Evolutionary conservation across 2,329 filamentous ascomycete species (phyloP).

Genomic region (Raffaelea arxii): DNA sequence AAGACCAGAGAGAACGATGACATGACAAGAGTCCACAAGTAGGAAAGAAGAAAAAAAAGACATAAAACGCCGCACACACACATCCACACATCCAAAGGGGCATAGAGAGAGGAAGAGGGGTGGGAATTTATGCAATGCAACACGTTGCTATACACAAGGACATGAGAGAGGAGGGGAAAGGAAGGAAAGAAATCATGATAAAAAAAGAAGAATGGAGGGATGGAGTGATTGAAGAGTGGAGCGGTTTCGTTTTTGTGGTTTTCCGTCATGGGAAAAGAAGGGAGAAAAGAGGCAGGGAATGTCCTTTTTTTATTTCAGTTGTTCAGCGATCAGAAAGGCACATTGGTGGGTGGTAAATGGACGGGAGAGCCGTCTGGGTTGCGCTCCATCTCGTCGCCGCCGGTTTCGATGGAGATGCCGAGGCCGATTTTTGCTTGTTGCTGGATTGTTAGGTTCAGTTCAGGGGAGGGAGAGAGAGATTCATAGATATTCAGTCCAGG

Average conservation of each 20-base stretch:
- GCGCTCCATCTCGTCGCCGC: slow-evolving; percentile 76
- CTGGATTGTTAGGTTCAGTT: slow-evolving; percentile 38
- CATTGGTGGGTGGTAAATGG: slow-evolving; percentile 42
- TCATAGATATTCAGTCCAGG: neutral
- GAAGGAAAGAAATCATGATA: neutral
- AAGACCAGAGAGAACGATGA: neutral
- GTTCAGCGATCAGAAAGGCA: slow-evolving; percentile 50
- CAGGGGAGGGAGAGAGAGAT: neutral
- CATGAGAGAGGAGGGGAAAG: neutral
- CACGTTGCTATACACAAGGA: too few relatives aligned
- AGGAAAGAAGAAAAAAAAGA: neutral
- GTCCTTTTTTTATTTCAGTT: neutral
- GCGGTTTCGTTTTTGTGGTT: neutral
- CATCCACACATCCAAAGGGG: neutral
- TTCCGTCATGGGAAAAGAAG: neutral
- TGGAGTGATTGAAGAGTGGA: slow-evolving; percentile 8
- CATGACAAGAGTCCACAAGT: neutral
- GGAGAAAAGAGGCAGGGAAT: neutral
- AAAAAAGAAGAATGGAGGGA: neutral
- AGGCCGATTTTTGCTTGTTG: slow-evolving; percentile 92
- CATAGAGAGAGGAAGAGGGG: neutral
- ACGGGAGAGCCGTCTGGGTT: slow-evolving; percentile 58
- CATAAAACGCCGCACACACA: slow-evolving; percentile 1
- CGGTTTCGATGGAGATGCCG: slow-evolving; percentile 82
- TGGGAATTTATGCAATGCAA: too few relatives aligned